Evolutionary conservation across 805 yeast genomes (phyloP), one percentile per base, ranked within the genome.

Genomic region (Hanseniaspora lindneri): DNA sequence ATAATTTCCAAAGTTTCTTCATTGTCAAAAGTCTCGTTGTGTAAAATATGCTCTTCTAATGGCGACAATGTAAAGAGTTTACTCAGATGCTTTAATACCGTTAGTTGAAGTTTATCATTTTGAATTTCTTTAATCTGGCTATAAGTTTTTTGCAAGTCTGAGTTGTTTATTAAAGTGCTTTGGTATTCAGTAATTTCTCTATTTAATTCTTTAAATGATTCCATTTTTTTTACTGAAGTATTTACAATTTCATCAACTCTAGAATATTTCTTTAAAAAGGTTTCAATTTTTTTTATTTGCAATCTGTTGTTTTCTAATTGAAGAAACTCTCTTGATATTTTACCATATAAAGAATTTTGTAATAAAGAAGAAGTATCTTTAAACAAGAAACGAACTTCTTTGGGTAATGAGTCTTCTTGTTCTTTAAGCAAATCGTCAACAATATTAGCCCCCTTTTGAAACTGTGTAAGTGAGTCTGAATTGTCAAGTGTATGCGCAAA

Each of bases 21-120:
- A 34, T 68, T 65, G 9, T 73, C 52, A 16, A 59, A 49, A 49
- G 66, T 58, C 32, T 46, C 43, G 57, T 71, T 69, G 20, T 62
- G 59, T 34, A 88, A 65, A 6, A 73, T 62, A 55, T 75, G 81
- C 39, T 77, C 79, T 55, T 89, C 96, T 50, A 76, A 74, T 52
- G 80, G 88, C 39, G 73, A 73, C 39, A 89, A 61, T 0, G 88
- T 75, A 58, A 83, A 85, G 50, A 74, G 74, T 3, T 71, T 68
- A 53, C 78, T 76, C 54, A 82, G 75, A 25, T 72, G 69, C 0
- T 62, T 55, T 35, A 83, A 61, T 1, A 83, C 56, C 32, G 68
- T 61, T 56, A 74, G 78, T 55, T 80, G 76, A 42, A 80, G 54
- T 39, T 51, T 56, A 10, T 59, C 44, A 19, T 43, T 19, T 14